A percentile compares a stretch with the other conserved stretches of the same genome.
Conservation (phyloP, 768 basidiomycete genomes). For the Rhizopogon salebrosus region DNA sequence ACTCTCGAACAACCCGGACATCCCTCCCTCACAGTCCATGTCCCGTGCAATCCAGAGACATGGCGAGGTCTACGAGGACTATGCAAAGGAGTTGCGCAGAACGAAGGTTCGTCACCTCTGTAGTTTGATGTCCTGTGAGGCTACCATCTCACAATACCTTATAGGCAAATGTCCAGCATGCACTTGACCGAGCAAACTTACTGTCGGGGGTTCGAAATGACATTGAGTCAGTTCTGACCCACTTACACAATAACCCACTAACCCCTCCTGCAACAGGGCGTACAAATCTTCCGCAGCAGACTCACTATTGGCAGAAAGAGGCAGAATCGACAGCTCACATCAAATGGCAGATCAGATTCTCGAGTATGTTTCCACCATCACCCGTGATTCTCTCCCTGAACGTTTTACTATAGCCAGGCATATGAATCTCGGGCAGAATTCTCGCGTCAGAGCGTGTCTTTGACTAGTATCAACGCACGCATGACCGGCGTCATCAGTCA, state of each 20-base stretch:
- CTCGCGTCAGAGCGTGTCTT: conserved; percentile 66
- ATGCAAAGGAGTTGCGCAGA: conserved; percentile 74
- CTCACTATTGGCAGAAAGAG: conserved; percentile 80
- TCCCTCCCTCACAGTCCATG: conserved; percentile 76
- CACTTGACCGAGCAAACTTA: conserved; percentile 82
- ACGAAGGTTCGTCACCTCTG: conserved; percentile 59
- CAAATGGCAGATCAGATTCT: conserved; percentile 91
- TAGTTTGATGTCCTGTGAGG: neutral
- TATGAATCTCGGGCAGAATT: conserved; percentile 97
- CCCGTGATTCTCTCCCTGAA: neutral
- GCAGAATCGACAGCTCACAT: conserved; percentile 88
- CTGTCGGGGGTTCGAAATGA: conserved; percentile 91
- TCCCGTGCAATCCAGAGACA: conserved; percentile 88
- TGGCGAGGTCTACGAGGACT: conserved; percentile 84
- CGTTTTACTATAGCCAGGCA: conserved; percentile 65
- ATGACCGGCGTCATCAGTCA: conserved; percentile 81
- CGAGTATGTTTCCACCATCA: conserved; percentile 47
- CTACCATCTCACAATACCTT: conserved; percentile 1
- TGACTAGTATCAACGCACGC: conserved; percentile 76
- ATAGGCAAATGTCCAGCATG: conserved; percentile 75
- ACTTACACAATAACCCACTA: neutral
- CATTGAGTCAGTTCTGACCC: conserved; percentile 65
- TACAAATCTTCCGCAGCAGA: conserved; percentile 90
- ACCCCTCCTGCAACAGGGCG: conserved; percentile 44
- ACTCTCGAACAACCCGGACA: conserved; percentile 62